A percentile compares a stretch with the other conserved stretches of the same genome.
phyloP scores from a whole-genome alignment of 75 land plant species.

The Selaginella tamariscina region DNA sequence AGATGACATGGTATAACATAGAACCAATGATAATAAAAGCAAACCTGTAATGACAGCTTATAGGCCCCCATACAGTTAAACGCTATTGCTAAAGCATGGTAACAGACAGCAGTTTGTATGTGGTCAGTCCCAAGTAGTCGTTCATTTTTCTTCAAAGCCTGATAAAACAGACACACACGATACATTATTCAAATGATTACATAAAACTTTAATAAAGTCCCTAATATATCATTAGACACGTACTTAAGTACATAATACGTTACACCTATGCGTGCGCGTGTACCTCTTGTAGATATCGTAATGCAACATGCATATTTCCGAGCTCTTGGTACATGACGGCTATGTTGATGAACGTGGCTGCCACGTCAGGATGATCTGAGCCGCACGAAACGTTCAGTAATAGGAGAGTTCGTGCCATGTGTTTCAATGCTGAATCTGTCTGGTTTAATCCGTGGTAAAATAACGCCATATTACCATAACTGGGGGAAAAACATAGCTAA shows the following conservation, averaged over 20 bases:
- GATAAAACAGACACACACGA: too few relatives aligned
- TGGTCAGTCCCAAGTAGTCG: constrained; percentile 85
- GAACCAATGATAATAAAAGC: not conserved
- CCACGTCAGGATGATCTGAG: constrained; percentile 95
- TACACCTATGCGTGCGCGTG: too few relatives aligned
- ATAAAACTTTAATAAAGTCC: too few relatives aligned
- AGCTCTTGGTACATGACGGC: constrained; percentile 99
- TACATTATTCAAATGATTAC: too few relatives aligned
- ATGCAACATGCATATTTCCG: constrained; percentile 82
- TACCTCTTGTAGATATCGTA: constrained; percentile 94
- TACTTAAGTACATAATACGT: too few relatives aligned
- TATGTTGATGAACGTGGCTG: constrained; percentile 92
- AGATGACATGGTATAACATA: too few relatives aligned
- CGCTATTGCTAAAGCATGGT: constrained; percentile 98
- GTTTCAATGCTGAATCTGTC: constrained; percentile 82
- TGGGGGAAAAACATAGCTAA: constrained; percentile 21
- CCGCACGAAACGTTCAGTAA: constrained; percentile 79
- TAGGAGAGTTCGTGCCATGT: constrained; percentile 87
- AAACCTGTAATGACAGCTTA: constrained; percentile 81
- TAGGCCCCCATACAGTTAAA: constrained; percentile 98
- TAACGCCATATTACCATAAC: constrained; percentile 98
- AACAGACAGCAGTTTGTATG: constrained; percentile 97
- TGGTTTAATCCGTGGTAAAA: constrained; percentile 98
- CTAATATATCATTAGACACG: too few relatives aligned
- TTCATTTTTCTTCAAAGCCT: constrained; percentile 84